Conservation (phyloP, 768 basidiomycete genomes). For the Epithele typhae region DNA sequence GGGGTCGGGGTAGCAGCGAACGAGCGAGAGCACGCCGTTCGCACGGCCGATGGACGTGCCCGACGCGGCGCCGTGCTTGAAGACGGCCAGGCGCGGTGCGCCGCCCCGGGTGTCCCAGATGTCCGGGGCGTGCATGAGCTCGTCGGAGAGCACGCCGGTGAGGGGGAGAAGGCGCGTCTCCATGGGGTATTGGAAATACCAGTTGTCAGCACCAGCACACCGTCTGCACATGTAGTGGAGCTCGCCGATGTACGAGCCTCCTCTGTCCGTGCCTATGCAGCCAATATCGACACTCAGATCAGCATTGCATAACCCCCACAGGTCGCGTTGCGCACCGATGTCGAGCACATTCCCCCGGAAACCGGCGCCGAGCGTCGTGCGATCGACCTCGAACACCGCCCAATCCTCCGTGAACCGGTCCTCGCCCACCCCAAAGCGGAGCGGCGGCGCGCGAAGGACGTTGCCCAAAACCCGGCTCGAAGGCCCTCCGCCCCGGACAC, state of each 20-base stretch:
- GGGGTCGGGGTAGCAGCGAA: too few relatives aligned
- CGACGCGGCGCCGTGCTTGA: slow-evolving; percentile 28
- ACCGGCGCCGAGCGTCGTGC: slow-evolving; percentile 3
- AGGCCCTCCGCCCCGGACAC: slow-evolving; percentile 11
- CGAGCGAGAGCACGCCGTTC: not conserved
- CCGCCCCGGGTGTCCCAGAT: slow-evolving; percentile 18
- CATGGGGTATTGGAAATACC: too few relatives aligned
- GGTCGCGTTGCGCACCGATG: slow-evolving; percentile 30
- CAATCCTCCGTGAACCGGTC: slow-evolving; percentile 17
- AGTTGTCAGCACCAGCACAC: too few relatives aligned
- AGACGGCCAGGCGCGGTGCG: slow-evolving; percentile 28
- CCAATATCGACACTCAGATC: too few relatives aligned
- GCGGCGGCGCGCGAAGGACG: slow-evolving; percentile 14
- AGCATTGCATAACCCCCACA: too few relatives aligned
- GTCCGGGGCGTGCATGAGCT: slow-evolving; percentile 25
- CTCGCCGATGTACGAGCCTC: too few relatives aligned
- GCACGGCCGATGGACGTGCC: not conserved
- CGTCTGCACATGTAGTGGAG: too few relatives aligned
- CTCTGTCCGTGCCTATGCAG: too few relatives aligned
- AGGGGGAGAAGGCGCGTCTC: slow-evolving; percentile 9
- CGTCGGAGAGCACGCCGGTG: slow-evolving; percentile 21
- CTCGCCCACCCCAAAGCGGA: slow-evolving; percentile 6
- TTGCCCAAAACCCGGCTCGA: slow-evolving; percentile 15
- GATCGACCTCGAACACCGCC: slow-evolving; percentile 15
- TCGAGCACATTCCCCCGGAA: slow-evolving; percentile 17